Evolutionary conservation across 2,329 filamentous ascomycete genomes (phyloP).

Genomic region (Claviceps fusiformis): DNA sequence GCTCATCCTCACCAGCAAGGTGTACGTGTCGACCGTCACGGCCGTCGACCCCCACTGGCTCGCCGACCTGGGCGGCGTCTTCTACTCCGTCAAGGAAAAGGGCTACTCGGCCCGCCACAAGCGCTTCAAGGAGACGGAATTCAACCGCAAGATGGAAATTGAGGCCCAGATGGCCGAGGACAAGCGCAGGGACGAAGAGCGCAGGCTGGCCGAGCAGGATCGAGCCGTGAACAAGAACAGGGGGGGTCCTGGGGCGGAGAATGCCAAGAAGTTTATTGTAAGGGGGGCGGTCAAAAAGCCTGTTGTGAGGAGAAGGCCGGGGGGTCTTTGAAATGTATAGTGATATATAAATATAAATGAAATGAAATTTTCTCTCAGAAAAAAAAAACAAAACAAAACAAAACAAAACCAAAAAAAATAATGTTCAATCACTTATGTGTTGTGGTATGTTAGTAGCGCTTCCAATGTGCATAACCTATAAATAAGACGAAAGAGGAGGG

Average conservation of each 20-base stretch:
- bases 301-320: slow-evolving; percentile 34
- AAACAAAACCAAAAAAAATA: too few species aligned
- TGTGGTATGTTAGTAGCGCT: too few species aligned
- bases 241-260: slow-evolving; percentile 11
- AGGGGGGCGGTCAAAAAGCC: slow-evolving; percentile 50
- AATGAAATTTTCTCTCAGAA: too few species aligned
- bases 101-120: slow-evolving; percentile 82
- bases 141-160: slow-evolving; percentile 86
- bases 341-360: too few species aligned
- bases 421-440: too few species aligned
- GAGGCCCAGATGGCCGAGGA: slow-evolving; percentile 86
- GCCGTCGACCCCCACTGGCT: slow-evolving; percentile 95
- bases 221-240: slow-evolving; percentile 24
- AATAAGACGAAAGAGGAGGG: too few species aligned
- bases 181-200: slow-evolving; percentile 52
- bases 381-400: too few species aligned
- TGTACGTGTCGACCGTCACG: slow-evolving; percentile 97
- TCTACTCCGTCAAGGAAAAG: slow-evolving; percentile 96
- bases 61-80: slow-evolving; percentile 89
- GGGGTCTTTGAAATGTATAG: not conserved
- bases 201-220: slow-evolving; percentile 35
- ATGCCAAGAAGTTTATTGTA: slow-evolving; percentile 44
- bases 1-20: slow-evolving; percentile 87
- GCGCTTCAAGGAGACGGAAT: slow-evolving; percentile 78
- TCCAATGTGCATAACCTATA: too few species aligned